Evolutionary conservation across 2,329 filamentous ascomycete species (phyloP).

Genomic region (Penicillium corylophilum): DNA sequence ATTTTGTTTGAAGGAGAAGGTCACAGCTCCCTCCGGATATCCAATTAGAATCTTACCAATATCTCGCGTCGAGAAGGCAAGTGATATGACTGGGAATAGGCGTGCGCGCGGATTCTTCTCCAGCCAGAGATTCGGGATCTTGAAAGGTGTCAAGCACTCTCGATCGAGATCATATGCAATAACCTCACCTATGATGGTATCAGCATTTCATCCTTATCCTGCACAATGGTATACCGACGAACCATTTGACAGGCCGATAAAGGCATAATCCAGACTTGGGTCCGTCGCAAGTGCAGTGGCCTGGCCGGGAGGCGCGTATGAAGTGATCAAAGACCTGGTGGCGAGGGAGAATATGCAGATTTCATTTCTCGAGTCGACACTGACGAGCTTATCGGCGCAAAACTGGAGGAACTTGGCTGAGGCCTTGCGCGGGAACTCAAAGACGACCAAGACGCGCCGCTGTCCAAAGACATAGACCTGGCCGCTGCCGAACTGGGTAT

Average conservation of each 20-base stretch:
- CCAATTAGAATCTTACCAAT: conserved; percentile 87
- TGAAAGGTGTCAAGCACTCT: conserved; percentile 71
- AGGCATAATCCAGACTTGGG: conserved; percentile 88
- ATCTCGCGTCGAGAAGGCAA: conserved; percentile 86
- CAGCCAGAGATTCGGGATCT: conserved; percentile 83
- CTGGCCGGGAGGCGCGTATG: conserved; percentile 73
- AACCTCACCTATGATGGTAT: conserved; percentile 61
- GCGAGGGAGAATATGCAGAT: conserved; percentile 79
- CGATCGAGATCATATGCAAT: conserved; percentile 92
- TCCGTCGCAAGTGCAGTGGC: conserved; percentile 76
- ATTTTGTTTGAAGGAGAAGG: conserved; percentile 95
- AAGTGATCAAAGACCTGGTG: conserved; percentile 63
- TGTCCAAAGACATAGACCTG: conserved; percentile 89
- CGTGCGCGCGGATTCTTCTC: conserved; percentile 68
- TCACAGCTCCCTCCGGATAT: conserved; percentile 82
- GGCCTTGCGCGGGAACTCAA: conserved; percentile 68
- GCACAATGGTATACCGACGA: conserved; percentile 12
- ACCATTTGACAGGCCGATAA: conserved; percentile 76
- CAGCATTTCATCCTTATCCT: background rate
- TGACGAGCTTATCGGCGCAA: conserved; percentile 79
- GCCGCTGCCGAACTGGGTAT: conserved; percentile 80
- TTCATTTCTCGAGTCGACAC: conserved; percentile 82
- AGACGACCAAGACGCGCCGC: conserved; percentile 71
- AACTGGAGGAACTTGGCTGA: conserved; percentile 80
- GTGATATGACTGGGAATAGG: conserved; percentile 66